Base-by-base conservation (phyloP, 257 asterid genomes). In the Solanum phureja region DNA sequence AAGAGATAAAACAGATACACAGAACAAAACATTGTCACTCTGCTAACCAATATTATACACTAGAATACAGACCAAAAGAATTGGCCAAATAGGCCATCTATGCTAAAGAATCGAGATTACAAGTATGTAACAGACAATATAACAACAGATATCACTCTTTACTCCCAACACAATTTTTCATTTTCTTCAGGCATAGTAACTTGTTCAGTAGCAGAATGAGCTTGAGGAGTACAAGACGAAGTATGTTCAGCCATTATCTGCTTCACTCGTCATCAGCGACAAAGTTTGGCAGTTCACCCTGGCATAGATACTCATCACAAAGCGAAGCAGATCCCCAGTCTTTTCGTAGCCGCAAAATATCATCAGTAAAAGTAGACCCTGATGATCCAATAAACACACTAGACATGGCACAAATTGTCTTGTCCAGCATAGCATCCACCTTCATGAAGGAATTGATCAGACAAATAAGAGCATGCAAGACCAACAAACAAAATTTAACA, bases 401-500 rank as follows among this genome's bases (percentile, higher is more conserved):
- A 14, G 99, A 95, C 89, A 97, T 89, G 46, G 99, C 99, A 89
- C 99, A 96, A 9, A 97, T 95, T n/a, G 99, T 94, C 90, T 97
- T 97, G 92, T 97, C 99, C 93, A 97, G 92, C 99, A 97, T 97
- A 46, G 99, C 99, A 81, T 96, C 99, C 72, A 97, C 98, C 99
- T 97, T 81, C 87, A 77, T 64, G 42, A 82, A 83, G 69, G 42
- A 60, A 85, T 35, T 64, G 83, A 42, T 11, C 23, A 66, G 58
- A 4, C 24, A 23, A 37, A 31, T 82, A 27, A 77, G 58, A 33
- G 83, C 37, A 49, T 75, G 71, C n/a, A 64, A 29, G 74, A 82
- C 71, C 60, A 44, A 27, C 40, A 16, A 69, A 77, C 19, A 10
- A 33, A 77, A 66, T 33, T 49, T 13, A 82, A 29, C 34, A 82